Evolutionary conservation across 768 basidiomycete genomes (phyloP).

Genomic region (Mycena sanguinolenta): DNA sequence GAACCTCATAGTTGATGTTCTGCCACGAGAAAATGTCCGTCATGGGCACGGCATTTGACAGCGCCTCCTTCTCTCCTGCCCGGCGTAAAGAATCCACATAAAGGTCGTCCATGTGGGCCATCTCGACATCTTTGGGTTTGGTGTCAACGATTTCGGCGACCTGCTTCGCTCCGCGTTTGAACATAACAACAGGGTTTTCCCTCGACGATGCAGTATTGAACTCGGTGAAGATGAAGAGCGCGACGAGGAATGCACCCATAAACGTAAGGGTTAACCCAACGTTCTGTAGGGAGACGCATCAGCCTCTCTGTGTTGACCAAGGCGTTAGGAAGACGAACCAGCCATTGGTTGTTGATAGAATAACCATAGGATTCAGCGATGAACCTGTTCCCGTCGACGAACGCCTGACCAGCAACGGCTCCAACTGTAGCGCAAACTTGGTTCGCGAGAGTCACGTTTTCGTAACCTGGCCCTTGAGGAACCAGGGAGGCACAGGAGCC

Average conservation of each 20-base stretch:
- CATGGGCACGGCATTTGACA: constrained; percentile 46
- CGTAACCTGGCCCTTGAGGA: constrained; percentile 75
- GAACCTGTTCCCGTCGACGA: constrained; percentile 72
- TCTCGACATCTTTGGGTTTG: neutral
- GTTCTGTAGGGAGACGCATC: constrained; percentile 55
- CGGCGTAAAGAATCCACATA: neutral
- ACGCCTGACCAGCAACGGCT: constrained; percentile 67
- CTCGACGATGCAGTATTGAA: constrained; percentile 55
- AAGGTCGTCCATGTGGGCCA: neutral
- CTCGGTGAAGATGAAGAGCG: constrained; percentile 70
- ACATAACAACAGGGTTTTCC: constrained; percentile 65
- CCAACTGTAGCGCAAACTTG: constrained; percentile 86
- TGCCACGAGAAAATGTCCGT: constrained; percentile 86
- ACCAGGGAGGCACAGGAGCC: constrained; percentile 72
- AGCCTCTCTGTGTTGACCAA: neutral
- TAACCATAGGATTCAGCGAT: constrained; percentile 64
- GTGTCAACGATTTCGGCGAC: constrained; percentile 39
- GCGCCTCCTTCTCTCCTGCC: constrained; percentile 43
- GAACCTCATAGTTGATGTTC: constrained; percentile 74
- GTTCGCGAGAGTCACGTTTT: constrained; percentile 65
- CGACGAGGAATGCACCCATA: constrained; percentile 67
- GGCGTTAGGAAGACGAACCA: constrained; percentile 46
- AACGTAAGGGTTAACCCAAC: constrained; percentile 80
- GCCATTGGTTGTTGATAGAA: constrained; percentile 54
- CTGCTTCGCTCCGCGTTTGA: constrained; percentile 67